A percentile compares a stretch with the other conserved stretches of the same genome.
Evolutionary conservation across 495 filamentous ascomycete species (phyloP).

Genomic region (Aspergillus egyptiacus): DNA sequence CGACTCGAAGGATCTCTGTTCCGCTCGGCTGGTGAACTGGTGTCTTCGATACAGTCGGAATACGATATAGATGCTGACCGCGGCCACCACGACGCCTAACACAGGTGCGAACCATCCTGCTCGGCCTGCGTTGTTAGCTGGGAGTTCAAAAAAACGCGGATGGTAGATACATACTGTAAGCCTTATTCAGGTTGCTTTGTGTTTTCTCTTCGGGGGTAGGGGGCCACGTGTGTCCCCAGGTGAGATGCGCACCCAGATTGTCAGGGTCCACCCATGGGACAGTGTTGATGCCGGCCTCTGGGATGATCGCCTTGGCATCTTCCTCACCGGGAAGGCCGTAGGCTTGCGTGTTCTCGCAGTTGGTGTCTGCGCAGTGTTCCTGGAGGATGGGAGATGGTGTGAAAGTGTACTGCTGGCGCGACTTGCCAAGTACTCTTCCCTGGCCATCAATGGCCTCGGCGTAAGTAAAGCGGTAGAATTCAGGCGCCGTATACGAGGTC

Average conservation of each 20-base stretch:
- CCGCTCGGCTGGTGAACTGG: not conserved
- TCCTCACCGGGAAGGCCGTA: constrained; percentile 36
- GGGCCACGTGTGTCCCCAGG: constrained; percentile 11
- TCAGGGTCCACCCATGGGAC: constrained; percentile 39
- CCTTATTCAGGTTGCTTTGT: not conserved
- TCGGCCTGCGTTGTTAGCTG: constrained; percentile 5
- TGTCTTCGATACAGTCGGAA: constrained; percentile 14
- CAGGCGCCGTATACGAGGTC: constrained; percentile 29
- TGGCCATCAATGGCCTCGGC: constrained; percentile 31
- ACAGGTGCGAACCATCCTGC: constrained; percentile 14
- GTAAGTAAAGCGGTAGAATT: constrained; percentile 33
- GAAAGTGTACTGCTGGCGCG: constrained; percentile 36
- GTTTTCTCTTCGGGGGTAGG: constrained; percentile 1
- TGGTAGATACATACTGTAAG: constrained; percentile 9
- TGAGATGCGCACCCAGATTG: constrained; percentile 19
- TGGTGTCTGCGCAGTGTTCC: constrained; percentile 29
- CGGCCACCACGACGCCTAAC: constrained; percentile 8
- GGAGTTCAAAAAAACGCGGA: not conserved
- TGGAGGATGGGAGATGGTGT: constrained; percentile 36
- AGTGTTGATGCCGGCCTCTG: constrained; percentile 33
- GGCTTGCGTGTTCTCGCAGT: constrained; percentile 28
- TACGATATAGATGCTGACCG: constrained; percentile 9
- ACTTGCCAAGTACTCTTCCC: constrained; percentile 32
- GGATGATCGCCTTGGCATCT: constrained; percentile 24
- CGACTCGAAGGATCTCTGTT: constrained; percentile 22